These are phyloP conservation scores for Cladosporium sp. DNA, from an alignment of 2,329 filamentous ascomycete species.

Conservation along the genomic window DNA sequence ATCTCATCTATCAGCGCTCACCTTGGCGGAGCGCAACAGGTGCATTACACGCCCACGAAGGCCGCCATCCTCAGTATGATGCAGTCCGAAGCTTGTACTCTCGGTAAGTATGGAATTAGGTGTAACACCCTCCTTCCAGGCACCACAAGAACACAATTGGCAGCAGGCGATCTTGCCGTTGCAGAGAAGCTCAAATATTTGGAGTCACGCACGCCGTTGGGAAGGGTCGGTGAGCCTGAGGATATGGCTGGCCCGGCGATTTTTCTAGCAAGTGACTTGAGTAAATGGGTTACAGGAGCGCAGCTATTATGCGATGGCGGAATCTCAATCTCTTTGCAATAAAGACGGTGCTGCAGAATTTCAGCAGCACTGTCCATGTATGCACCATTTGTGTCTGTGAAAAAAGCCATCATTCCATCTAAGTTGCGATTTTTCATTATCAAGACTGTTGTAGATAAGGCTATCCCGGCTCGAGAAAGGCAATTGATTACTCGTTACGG, in stretches of 20 bases:
- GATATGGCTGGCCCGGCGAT: constrained; percentile 81
- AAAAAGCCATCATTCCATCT: no score
- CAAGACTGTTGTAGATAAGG: no score
- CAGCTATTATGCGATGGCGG: constrained; percentile 85
- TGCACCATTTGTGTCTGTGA: no score
- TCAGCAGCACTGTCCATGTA: no score
- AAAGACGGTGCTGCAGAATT: no score
- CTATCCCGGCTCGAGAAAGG: no score
- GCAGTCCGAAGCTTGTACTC: constrained; percentile 74
- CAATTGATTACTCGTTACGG: no score
- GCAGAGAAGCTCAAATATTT: constrained; percentile 69
- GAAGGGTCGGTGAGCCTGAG: constrained; percentile 62
- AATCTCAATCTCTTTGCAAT: constrained; percentile 86
- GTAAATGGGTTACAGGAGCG: constrained; percentile 74
- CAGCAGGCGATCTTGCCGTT: constrained; percentile 72
- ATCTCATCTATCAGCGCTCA: constrained; percentile 69
- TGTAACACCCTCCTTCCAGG: constrained; percentile 82
- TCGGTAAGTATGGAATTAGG: constrained; percentile 69
- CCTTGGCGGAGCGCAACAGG: constrained; percentile 72
- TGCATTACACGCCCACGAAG: constrained; percentile 86
- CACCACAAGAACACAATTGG: constrained; percentile 77
- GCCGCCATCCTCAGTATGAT: constrained; percentile 75
- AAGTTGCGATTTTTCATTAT: no score
- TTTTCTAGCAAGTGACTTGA: constrained; percentile 76
- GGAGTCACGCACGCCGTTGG: constrained; percentile 75